Percentiles rank a stretch among this genome's conserved stretches.
Evolutionary conservation across 441 rosid species (phyloP).

Genomic region (Gossypium davidsonii): DNA sequence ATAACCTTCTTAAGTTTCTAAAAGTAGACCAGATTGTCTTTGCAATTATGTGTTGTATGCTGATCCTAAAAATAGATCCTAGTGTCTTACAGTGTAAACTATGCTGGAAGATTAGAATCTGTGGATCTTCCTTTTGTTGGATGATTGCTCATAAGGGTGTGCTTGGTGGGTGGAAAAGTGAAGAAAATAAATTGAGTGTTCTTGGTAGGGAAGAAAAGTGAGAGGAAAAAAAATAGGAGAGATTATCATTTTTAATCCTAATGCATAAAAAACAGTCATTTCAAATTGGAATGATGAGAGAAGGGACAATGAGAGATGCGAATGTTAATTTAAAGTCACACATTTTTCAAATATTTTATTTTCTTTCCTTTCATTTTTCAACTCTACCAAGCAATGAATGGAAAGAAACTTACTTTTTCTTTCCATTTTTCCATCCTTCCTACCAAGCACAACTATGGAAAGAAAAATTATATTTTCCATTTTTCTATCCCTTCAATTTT

Average conservation of each 20-base stretch:
- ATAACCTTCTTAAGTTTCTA: not conserved
- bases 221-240: not conserved
- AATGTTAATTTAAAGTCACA: no score
- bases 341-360: not conserved
- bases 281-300: not conserved
- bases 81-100: not conserved
- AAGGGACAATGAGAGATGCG: not conserved
- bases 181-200: not conserved
- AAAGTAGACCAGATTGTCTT: not conserved
- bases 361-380: not conserved
- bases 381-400: not conserved
- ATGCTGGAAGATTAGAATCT: not conserved
- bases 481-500: not conserved
- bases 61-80: not conserved
- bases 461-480: not conserved
- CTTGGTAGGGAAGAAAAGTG: not conserved
- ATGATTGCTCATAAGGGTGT: not conserved
- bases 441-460: not conserved
- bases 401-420: not conserved
- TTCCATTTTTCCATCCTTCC: not conserved
- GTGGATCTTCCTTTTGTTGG: slow-evolving; percentile 4
- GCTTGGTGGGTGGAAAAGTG: not conserved
- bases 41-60: not conserved
- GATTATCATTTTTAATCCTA: not conserved
- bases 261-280: not conserved